Evolutionary conservation across 1,139 yeast genomes (phyloP).

Genomic region (Nematodospora anomalae): DNA sequence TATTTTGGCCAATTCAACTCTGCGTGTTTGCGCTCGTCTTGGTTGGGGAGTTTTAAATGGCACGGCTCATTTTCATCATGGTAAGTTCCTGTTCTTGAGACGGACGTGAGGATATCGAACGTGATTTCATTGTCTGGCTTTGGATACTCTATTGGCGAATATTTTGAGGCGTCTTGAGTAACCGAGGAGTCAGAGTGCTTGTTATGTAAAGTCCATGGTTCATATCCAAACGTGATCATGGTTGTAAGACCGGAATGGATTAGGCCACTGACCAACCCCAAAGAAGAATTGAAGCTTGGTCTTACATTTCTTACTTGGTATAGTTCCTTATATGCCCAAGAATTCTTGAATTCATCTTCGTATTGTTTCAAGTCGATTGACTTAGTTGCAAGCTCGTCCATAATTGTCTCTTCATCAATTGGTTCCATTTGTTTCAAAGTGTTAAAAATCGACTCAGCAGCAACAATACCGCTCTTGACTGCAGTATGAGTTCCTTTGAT

Average conservation of each 20-base stretch:
- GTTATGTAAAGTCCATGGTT: slow-evolving; percentile 85
- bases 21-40: slow-evolving; percentile 69
- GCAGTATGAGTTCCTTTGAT: slow-evolving; percentile 99
- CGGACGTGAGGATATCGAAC: slow-evolving; percentile 88
- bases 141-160: slow-evolving; percentile 77
- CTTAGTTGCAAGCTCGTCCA: slow-evolving; percentile 32
- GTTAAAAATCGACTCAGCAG: slow-evolving; percentile 82
- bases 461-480: slow-evolving; percentile 89
- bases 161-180: slow-evolving; percentile 67
- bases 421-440: slow-evolving; percentile 46
- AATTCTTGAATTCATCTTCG: slow-evolving; percentile 62
- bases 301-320: slow-evolving; percentile 83
- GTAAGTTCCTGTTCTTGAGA: slow-evolving; percentile 91
- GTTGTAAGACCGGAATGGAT: slow-evolving; percentile 85
- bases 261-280: slow-evolving; percentile 79
- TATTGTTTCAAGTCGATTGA: slow-evolving; percentile 57
- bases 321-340: slow-evolving; percentile 87
- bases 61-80: slow-evolving; percentile 94
- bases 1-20: slow-evolving; percentile 66
- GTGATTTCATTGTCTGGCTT: slow-evolving; percentile 91
- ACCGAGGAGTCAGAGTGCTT: slow-evolving; percentile 68
- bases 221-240: slow-evolving; percentile 68
- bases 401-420: slow-evolving; percentile 51
- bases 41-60: slow-evolving; percentile 78
- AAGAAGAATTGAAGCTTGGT: slow-evolving; percentile 76